Conservation (phyloP, 768 basidiomycete species). For the Kwoniella heveanensis region DNA sequence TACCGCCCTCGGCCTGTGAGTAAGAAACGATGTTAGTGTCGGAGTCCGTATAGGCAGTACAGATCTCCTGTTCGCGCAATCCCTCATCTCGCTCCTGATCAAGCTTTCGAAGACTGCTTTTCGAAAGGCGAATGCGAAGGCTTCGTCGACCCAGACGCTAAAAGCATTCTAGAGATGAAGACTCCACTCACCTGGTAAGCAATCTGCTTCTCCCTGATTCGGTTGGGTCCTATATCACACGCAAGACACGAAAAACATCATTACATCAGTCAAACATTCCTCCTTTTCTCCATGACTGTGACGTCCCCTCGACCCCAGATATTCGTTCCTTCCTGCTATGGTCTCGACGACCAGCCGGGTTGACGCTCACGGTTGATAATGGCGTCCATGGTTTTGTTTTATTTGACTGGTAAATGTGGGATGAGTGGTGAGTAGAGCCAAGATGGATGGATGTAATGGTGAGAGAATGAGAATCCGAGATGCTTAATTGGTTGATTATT, state of each 20-base stretch:
- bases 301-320: too few relatives aligned
- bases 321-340: too few relatives aligned
- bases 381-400: slow-evolving; percentile 28
- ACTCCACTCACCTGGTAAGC: slow-evolving; percentile 33
- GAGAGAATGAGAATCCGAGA: slow-evolving; percentile 7
- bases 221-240: slow-evolving; percentile 30
- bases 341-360: not conserved
- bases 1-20: slow-evolving; percentile 39
- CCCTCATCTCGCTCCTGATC: too few relatives aligned
- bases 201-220: slow-evolving; percentile 43
- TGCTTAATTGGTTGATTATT: slow-evolving; percentile 10
- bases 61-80: too few relatives aligned
- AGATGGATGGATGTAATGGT: not conserved
- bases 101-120: too few relatives aligned
- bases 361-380: slow-evolving; percentile 40
- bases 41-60: not conserved
- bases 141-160: too few relatives aligned
- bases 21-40: not conserved
- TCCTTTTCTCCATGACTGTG: slow-evolving; percentile 9
- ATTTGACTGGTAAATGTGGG: not conserved
- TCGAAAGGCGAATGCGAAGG: too few relatives aligned
- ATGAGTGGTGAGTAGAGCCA: slow-evolving; percentile 21
- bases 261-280: not conserved
- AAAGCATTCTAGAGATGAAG: too few relatives aligned
- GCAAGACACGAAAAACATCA: not conserved